These are phyloP conservation scores for Brassica cretica DNA, from an alignment of 345 rosid genomes.

Conservation along the genomic window DNA sequence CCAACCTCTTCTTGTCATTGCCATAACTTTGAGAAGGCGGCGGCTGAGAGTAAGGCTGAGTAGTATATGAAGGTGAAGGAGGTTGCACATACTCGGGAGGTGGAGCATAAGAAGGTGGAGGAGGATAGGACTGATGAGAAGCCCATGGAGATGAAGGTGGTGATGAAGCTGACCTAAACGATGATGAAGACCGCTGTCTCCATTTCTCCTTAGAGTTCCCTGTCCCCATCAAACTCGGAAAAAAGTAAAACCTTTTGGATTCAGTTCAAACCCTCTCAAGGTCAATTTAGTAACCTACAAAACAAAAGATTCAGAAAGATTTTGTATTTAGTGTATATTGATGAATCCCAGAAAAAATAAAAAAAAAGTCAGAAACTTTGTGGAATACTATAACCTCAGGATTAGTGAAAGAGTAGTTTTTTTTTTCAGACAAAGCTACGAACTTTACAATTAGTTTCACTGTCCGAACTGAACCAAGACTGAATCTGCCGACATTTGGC, in stretches of 20 bases:
- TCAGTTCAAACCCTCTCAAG: background rate
- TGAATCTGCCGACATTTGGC: constrained; percentile 28
- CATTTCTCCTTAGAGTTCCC: constrained; percentile 58
- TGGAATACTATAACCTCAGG: constrained; percentile 13
- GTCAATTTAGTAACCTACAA: constrained; percentile 1
- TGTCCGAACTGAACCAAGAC: background rate
- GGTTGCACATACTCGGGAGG: constrained; percentile 20
- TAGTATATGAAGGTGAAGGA: constrained; percentile 38
- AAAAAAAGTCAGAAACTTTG: background rate
- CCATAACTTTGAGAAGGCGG: constrained; percentile 39
- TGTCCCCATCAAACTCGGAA: constrained; percentile 55
- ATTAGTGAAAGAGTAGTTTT: background rate
- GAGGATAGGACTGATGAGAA: constrained; percentile 40
- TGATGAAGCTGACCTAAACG: constrained; percentile 29
- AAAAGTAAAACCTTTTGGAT: background rate
- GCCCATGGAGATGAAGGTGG: constrained; percentile 47
- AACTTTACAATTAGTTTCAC: background rate
- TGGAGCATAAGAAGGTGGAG: constrained; percentile 25
- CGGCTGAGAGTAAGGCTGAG: constrained; percentile 42
- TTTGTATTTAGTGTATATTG: constrained; percentile 1
- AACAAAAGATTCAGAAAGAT: background rate
- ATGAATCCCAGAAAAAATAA: background rate
- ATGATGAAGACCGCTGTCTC: constrained; percentile 41
- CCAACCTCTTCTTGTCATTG: constrained; percentile 51
- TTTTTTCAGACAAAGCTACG: constrained; percentile 15